Conservation (phyloP, 2,329 filamentous ascomycete genomes). For the Whalleya microplaca region DNA sequence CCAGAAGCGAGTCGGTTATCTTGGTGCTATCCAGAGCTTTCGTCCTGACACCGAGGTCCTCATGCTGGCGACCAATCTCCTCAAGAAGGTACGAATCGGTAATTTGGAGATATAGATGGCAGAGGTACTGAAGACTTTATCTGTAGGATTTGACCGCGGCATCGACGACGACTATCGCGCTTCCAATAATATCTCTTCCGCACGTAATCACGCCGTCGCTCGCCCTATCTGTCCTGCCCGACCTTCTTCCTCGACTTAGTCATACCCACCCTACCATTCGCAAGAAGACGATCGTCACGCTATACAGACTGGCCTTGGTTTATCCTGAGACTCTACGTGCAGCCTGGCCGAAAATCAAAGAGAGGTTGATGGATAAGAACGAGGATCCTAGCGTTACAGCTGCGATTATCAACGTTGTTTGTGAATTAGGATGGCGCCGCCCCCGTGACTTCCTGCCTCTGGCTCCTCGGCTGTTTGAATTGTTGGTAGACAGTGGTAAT, state of each 20-base stretch:
- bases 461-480: slow-evolving; percentile 87
- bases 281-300: slow-evolving; percentile 94
- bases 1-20: slow-evolving; percentile 93
- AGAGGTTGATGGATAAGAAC: slow-evolving; percentile 83
- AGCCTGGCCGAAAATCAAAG: slow-evolving; percentile 97
- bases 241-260: slow-evolving; percentile 82
- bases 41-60: slow-evolving; percentile 93
- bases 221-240: slow-evolving; percentile 84
- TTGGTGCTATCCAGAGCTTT: slow-evolving; percentile 95
- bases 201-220: slow-evolving; percentile 93
- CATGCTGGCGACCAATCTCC: slow-evolving; percentile 93
- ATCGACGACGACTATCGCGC: slow-evolving; percentile 74
- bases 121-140: slow-evolving; percentile 20
- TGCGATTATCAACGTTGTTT: slow-evolving; percentile 95
- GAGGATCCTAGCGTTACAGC: slow-evolving; percentile 94
- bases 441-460: slow-evolving; percentile 93
- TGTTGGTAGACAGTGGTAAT: slow-evolving; percentile 88
- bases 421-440: slow-evolving; percentile 91
- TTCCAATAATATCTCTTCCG: slow-evolving; percentile 88
- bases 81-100: slow-evolving; percentile 74
- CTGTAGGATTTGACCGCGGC: slow-evolving; percentile 73
- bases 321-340: slow-evolving; percentile 92
- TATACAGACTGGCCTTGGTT: slow-evolving; percentile 92
- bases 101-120: background rate
- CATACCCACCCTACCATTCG: slow-evolving; percentile 85